Conservation (phyloP, 2,329 filamentous ascomycete genomes). For the Emergomyces pasteurianus region DNA sequence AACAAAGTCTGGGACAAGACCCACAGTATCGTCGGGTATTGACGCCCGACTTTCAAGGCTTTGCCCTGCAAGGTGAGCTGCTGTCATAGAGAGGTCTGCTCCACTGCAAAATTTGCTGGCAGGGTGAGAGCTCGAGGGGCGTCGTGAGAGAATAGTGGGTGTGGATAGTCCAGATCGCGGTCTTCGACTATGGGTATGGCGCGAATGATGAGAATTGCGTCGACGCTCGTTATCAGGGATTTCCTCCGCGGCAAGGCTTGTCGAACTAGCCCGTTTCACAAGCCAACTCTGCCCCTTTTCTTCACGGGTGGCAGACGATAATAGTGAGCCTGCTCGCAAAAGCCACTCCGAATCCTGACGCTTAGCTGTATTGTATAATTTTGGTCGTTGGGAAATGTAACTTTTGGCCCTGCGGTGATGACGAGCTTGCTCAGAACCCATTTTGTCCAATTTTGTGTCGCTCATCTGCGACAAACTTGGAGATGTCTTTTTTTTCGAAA, state of each 20-base stretch:
- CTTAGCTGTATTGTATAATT: conserved; percentile 6
- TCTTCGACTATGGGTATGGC: conserved; percentile 18
- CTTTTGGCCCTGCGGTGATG: conserved; percentile 12
- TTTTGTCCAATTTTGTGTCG: conserved; percentile 24
- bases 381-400: conserved; percentile 4
- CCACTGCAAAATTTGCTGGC: conserved; percentile 24
- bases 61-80: conserved; percentile 9
- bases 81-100: conserved; percentile 26
- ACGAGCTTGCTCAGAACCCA: conserved; percentile 17
- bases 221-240: conserved; percentile 20
- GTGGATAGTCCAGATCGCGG: conserved; percentile 27
- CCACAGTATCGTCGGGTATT: conserved; percentile 11
- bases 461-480: conserved; percentile 22
- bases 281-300: conserved; percentile 54
- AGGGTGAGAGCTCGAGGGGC: conserved; percentile 22
- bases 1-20: conserved; percentile 38
- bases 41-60: conserved; percentile 5
- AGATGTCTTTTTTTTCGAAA: conserved; percentile 21
- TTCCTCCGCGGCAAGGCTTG: conserved; percentile 36
- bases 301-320: conserved; percentile 46
- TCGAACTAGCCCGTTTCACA: conserved; percentile 43
- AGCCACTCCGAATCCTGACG: conserved; percentile 44
- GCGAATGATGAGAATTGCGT: conserved; percentile 13
- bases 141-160: conserved; percentile 20
- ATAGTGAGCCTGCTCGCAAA: conserved; percentile 44